Conservation (phyloP, 2,329 filamentous ascomycete species). For the Alternaria conjuncta region DNA sequence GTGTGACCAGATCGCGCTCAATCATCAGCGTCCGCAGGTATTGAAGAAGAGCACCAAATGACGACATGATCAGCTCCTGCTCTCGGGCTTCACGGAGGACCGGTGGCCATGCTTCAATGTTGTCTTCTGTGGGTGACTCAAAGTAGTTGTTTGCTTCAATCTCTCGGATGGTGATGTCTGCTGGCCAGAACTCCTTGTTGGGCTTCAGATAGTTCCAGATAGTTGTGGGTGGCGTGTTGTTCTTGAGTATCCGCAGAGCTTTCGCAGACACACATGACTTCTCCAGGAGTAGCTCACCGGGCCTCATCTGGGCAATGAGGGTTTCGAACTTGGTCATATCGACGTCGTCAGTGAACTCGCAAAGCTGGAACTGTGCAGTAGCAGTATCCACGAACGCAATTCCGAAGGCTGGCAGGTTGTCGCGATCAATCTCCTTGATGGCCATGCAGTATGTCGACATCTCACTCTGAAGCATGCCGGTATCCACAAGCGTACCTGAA, state of each 20-base stretch:
- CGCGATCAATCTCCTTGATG: conserved; percentile 75
- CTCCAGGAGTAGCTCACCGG: conserved; percentile 87
- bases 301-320: conserved; percentile 88
- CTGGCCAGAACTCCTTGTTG: conserved; percentile 87
- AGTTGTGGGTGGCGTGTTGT: conserved; percentile 89
- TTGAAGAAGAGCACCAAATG: conserved; percentile 84
- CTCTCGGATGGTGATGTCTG: conserved; percentile 80
- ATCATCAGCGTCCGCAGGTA: conserved; percentile 86
- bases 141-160: conserved; percentile 84
- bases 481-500: conserved; percentile 90
- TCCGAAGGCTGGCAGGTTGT: conserved; percentile 83
- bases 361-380: conserved; percentile 93
- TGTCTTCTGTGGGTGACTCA: conserved; percentile 61
- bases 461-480: conserved; percentile 95
- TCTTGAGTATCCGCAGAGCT: conserved; percentile 90
- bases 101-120: conserved; percentile 76
- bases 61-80: conserved; percentile 86
- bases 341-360: conserved; percentile 87
- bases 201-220: conserved; percentile 95
- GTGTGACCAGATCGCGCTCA: conserved; percentile 83
- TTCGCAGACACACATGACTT: conserved; percentile 84
- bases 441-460: conserved; percentile 96
- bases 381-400: conserved; percentile 94
- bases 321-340: conserved; percentile 98
- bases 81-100: conserved; percentile 73